These are phyloP conservation scores for Penicillium sp. DNA, from an alignment of 2,329 filamentous ascomycete genomes.

Conservation along the genomic window DNA sequence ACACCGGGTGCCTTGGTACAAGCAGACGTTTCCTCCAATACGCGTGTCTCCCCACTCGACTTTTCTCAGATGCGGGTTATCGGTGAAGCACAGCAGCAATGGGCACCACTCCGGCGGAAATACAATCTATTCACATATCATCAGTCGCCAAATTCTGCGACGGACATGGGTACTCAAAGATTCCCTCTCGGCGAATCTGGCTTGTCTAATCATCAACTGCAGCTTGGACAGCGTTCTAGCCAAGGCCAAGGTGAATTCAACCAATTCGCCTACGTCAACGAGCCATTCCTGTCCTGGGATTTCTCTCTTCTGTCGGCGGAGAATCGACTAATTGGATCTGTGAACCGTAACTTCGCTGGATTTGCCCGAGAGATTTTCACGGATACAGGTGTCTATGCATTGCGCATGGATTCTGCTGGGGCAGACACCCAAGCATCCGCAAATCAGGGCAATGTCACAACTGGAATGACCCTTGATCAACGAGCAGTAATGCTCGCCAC, in stretches of 20 bases:
- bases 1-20: conserved; percentile 47
- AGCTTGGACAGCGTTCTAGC: conserved; percentile 38
- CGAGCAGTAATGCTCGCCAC: conserved; percentile 68
- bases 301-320: conserved; percentile 61
- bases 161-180: conserved; percentile 43
- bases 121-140: conserved; percentile 68
- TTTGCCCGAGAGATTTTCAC: conserved; percentile 68
- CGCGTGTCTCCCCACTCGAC: conserved; percentile 58
- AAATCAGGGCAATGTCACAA: conserved; percentile 29
- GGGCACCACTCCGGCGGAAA: conserved; percentile 64
- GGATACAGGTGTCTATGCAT: conserved; percentile 66
- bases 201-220: conserved; percentile 54
- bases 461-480: conserved; percentile 67
- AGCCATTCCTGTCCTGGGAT: conserved; percentile 67
- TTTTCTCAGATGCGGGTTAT: conserved; percentile 64
- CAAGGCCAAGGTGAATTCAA: conserved; percentile 51
- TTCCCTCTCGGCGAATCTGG: conserved; percentile 51
- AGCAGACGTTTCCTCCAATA: conserved; percentile 47
- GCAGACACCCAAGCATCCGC: conserved; percentile 43
- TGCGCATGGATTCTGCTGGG: conserved; percentile 65
- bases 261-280: conserved; percentile 66
- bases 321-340: conserved; percentile 58
- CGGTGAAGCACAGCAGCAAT: conserved; percentile 66
- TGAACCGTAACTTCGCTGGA: conserved; percentile 66
- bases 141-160: conserved; percentile 43